These are phyloP conservation scores for Margaritispora aquatica DNA, from an alignment of 495 filamentous ascomycete genomes.

Conservation along the genomic window DNA sequence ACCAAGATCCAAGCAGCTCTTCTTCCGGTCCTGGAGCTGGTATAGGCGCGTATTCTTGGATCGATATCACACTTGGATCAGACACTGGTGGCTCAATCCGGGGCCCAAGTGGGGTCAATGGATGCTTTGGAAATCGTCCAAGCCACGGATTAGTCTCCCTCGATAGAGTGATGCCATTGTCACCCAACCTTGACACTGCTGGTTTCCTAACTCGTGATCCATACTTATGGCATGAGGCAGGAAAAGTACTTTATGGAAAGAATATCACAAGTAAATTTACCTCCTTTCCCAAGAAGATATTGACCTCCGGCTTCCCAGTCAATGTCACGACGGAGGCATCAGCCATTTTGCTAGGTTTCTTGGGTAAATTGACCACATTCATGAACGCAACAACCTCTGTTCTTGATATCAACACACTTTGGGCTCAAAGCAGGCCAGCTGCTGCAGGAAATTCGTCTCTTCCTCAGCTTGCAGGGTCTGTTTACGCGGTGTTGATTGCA, in stretches of 20 bases:
- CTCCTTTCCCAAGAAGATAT: slow-evolving; percentile 38
- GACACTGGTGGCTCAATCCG: slow-evolving; percentile 39
- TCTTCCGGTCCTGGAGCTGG: slow-evolving; percentile 43
- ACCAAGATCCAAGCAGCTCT: slow-evolving; percentile 40
- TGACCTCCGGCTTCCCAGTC: slow-evolving; percentile 31
- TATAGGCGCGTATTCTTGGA: slow-evolving; percentile 46
- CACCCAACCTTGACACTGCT: slow-evolving; percentile 38
- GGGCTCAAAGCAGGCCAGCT: slow-evolving; percentile 33
- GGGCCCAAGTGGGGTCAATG: slow-evolving; percentile 28
- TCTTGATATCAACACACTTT: slow-evolving; percentile 32
- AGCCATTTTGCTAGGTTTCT: slow-evolving; percentile 31
- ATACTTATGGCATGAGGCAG: slow-evolving; percentile 36
- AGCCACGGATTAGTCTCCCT: slow-evolving; percentile 29
- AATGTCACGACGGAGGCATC: slow-evolving; percentile 26
- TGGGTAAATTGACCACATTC: slow-evolving; percentile 31
- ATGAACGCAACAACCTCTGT: slow-evolving; percentile 33
- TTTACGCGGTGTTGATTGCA: slow-evolving; percentile 44
- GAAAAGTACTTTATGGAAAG: slow-evolving; percentile 38
- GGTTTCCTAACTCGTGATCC: slow-evolving; percentile 44
- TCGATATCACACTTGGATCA: slow-evolving; percentile 46
- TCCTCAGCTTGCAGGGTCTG: slow-evolving; percentile 31
- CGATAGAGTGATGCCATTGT: slow-evolving; percentile 39
- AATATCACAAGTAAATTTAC: slow-evolving; percentile 34
- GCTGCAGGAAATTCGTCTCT: slow-evolving; percentile 21
- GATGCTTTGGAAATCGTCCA: slow-evolving; percentile 30